phyloP scores from a whole-genome alignment of 1,139 yeast species.

The Pneumocystis oryctolagi region DNA sequence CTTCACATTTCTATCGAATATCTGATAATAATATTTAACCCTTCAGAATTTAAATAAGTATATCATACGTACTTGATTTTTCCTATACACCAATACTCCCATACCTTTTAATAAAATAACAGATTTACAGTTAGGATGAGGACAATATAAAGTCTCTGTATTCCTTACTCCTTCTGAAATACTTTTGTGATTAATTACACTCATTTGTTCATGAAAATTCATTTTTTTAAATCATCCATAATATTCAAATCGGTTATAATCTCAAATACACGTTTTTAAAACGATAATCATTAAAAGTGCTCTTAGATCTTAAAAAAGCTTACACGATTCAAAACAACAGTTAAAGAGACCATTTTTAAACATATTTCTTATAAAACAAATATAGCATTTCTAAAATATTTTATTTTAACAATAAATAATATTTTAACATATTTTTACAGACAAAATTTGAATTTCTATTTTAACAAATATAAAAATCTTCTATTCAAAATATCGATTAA shows the following conservation, averaged over 20 bases:
- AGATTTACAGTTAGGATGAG: background rate
- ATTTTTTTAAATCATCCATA: background rate
- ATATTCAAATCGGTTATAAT: background rate
- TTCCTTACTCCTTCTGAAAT: background rate
- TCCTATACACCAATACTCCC: background rate
- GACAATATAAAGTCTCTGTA: background rate
- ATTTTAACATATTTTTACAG: no score
- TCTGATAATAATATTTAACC: background rate
- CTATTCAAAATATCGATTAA: background rate
- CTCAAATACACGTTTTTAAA: background rate
- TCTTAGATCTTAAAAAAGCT: no score
- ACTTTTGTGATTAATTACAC: background rate
- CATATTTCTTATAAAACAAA: background rate
- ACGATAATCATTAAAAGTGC: background rate
- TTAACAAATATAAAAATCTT: no score
- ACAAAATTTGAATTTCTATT: no score
- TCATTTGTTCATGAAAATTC: background rate
- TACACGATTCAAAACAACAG: no score
- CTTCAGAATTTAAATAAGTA: background rate
- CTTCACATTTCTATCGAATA: background rate
- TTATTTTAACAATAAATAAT: no score
- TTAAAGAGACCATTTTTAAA: background rate
- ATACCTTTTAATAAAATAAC: background rate
- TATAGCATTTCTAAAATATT: no score
- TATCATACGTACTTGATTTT: background rate